Percentiles rank a stretch among this genome's conserved stretches.
Evolutionary conservation across 179 eudicot species (phyloP).

Genomic region (Carnegiea gigantea): DNA sequence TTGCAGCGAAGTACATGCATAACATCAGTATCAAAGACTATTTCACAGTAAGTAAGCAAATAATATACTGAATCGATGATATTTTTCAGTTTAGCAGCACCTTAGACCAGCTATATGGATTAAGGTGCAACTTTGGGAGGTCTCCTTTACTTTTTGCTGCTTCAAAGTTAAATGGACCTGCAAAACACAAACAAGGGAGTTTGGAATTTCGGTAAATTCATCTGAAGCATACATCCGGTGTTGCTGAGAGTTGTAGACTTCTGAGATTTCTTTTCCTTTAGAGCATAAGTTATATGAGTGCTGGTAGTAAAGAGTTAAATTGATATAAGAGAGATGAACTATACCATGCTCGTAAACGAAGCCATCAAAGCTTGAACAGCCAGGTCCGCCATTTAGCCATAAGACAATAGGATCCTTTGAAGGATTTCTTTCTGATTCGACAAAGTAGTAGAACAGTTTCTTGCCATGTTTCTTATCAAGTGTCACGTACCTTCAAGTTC

Average conservation of each 20-base stretch:
- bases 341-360: conserved; percentile 94
- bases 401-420: conserved; percentile 84
- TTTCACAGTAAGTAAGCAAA: background rate
- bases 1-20: background rate
- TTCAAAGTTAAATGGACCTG: conserved; percentile 73
- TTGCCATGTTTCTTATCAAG: conserved; percentile 69
- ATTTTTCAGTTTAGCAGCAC: conserved; percentile 22
- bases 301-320: background rate
- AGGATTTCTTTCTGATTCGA: conserved; percentile 73
- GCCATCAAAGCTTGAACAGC: conserved; percentile 98
- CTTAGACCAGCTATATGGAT: conserved; percentile 85
- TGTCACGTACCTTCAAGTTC: conserved; percentile 74
- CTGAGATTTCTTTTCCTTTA: too few relatives aligned
- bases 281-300: too few relatives aligned
- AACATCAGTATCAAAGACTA: background rate
- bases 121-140: conserved; percentile 66
- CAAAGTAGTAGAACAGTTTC: conserved; percentile 85
- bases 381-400: conserved; percentile 99
- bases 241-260: background rate
- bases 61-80: background rate
- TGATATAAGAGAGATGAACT: background rate
- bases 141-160: conserved; percentile 35
- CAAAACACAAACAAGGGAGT: background rate
- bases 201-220: background rate
- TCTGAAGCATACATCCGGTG: too few relatives aligned